Base-by-base conservation (phyloP, 371 early-diverging fungal species). In the Mortierella sp. region DNA sequence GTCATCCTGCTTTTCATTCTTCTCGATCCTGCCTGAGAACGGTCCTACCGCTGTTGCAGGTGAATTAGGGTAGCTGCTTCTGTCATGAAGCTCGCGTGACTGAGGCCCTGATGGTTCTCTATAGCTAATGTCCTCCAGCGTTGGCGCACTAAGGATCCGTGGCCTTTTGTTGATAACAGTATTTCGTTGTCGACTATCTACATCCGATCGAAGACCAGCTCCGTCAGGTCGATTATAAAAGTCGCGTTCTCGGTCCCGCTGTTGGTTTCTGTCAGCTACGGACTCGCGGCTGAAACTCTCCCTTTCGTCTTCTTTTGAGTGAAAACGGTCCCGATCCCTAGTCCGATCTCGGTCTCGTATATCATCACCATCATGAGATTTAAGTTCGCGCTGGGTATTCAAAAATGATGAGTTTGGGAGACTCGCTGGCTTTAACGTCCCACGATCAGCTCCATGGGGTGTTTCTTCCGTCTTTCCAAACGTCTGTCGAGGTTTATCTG, bases 231-330 rank as follows among this genome's bases (percentile, higher is more conserved):
- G 67, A 33, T 47, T 48, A 40, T 52, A 22, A 28, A 61, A 43
- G 19, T 60, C 58, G 21, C 58, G 67, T n/a, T 72, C 69, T 32
- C 72, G 72, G n/a, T 65, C 75, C 73, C 81, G 62, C 43, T 24
- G 33, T 72, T 71, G 60, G 55, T 87, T 86, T 45, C 86, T 82
- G 58, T 87, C 88, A 38, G 81, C 78, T 8, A 74, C 41, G 43
- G 84, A 72, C 13, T 88, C 87, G 64, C 87, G 67, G 43, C 75
- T 69, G 15, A 68, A 43, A n/a, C 84, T 76, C 3, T 78, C 74
- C n/a, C 79, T 72, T 0, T 71, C 78, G 9, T 86, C 79, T 13
- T 86, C 84, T 21, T 78, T 84, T 11, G 80, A 80, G 55, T 84
- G 69, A 47, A 21, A 82, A 62, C 83, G 74, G 16, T 83, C 83